Evolutionary conservation across 768 basidiomycete species (phyloP), one percentile per base, ranked within the genome.

Genomic region (Collybia nuda): DNA sequence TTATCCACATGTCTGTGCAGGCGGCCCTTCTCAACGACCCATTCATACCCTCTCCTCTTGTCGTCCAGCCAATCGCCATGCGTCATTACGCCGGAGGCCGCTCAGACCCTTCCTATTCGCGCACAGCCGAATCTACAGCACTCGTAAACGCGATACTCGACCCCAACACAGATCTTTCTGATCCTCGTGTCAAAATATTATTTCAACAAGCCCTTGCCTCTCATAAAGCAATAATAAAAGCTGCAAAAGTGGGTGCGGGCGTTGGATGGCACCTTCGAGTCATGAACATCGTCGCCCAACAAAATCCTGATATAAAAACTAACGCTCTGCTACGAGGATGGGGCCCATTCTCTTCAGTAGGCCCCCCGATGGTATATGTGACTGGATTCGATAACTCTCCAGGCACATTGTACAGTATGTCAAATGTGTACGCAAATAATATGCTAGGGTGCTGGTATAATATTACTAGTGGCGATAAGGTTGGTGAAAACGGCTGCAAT

Each of bases 1-100:
- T 47, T 23, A 24, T 47, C 18, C 45, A 47, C 15, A 38, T 38
- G 36, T 19, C 45, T 29, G 45, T 47, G 11, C 45, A 47, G 35
- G 45, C 45, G 4, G 45, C 35, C 3, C 29, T 47, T 12, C 45
- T 12, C 8, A 36, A 14, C 4, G 38, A 23, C 3, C 36, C 35
- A 7, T 17, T 23, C 2, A 36, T 47, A 24, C 36, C 18, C n/a
- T 8, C 18, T 17, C 36, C 45, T 3, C 38, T 47, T 8, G 17
- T 47, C n/a, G 35, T 47, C 11, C 45, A 47, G 36, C 45, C 45
- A 9, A 18, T 23, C 1, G 19, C 45, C 45, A 23, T 47, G 45
- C 35, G 45, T 21, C 45, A 47, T 36, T 47, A 37, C 18, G 29
- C 24, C 6, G 26, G 38, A n/a, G 40, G 40, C 15, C 40, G 40